phyloP scores from a whole-genome alignment of 2,329 filamentous ascomycete species.

The Pestalotiopsis sp. region DNA sequence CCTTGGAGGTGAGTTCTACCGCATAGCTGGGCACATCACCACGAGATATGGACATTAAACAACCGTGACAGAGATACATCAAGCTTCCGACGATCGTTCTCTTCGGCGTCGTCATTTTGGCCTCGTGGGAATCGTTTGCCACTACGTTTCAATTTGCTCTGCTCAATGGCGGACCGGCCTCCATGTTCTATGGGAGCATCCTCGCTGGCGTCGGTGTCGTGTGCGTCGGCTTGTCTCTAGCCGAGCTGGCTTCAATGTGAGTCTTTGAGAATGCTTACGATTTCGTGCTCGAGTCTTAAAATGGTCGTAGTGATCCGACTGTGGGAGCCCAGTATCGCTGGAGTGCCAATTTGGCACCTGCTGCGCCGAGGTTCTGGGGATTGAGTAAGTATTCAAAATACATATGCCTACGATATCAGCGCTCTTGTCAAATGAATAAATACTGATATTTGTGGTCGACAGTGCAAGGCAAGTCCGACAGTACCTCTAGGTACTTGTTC shows the following conservation, averaged over 20 bases:
- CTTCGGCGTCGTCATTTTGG: not conserved
- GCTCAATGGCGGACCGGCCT: not conserved
- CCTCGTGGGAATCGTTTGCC: too few relatives aligned
- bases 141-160: not conserved
- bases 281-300: not conserved
- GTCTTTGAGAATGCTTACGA: not conserved
- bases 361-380: not conserved
- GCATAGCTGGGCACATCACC: too few relatives aligned
- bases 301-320: not conserved
- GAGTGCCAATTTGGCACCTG: not conserved
- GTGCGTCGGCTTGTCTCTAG: not conserved
- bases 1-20: not conserved
- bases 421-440: not conserved
- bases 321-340: constrained; percentile 5
- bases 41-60: not conserved
- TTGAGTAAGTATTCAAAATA: not conserved
- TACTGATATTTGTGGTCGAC: not conserved
- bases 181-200: constrained; percentile 3
- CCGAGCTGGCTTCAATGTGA: constrained; percentile 6
- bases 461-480: not conserved
- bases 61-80: not conserved
- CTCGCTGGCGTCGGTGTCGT: not conserved
- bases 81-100: not conserved
- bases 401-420: not conserved
- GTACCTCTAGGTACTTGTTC: not conserved